Conservation (phyloP, 2,329 filamentous ascomycete genomes). For the Corynespora cassiicola region DNA sequence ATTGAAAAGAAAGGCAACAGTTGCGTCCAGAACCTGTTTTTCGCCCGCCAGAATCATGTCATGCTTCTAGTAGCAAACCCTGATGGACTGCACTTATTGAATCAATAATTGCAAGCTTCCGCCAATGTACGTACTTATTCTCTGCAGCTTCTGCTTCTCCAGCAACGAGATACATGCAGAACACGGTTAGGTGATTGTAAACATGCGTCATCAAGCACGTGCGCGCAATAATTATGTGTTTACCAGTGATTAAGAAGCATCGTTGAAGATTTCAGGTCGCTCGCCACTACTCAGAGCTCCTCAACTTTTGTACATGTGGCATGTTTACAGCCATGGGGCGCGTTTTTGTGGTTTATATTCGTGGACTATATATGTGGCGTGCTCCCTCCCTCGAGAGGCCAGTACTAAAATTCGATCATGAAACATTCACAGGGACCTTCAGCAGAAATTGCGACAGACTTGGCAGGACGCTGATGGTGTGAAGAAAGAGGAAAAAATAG, state of each 20-base stretch:
- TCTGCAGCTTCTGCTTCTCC: constrained; percentile 20
- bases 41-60: constrained; percentile 14
- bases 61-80: constrained; percentile 15
- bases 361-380: no score
- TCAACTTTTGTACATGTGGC: constrained; percentile 15
- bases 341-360: no score
- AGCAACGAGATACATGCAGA: constrained; percentile 13
- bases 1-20: constrained; percentile 17
- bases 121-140: constrained; percentile 17
- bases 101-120: constrained; percentile 16
- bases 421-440: constrained; percentile 19
- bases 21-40: constrained; percentile 16
- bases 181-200: constrained; percentile 16
- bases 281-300: constrained; percentile 10
- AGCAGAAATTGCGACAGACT: constrained; percentile 15
- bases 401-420: no score
- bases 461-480: constrained; percentile 13
- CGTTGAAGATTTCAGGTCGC: constrained; percentile 15
- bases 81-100: constrained; percentile 17
- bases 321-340: no score
- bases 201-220: constrained; percentile 12
- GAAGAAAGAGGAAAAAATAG: constrained; percentile 16
- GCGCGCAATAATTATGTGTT: constrained; percentile 15
- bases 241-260: constrained; percentile 15
- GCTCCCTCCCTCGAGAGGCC: no score